phyloP scores from a whole-genome alignment of 139 green algal genomes.

The Choricystis sp. region DNA sequence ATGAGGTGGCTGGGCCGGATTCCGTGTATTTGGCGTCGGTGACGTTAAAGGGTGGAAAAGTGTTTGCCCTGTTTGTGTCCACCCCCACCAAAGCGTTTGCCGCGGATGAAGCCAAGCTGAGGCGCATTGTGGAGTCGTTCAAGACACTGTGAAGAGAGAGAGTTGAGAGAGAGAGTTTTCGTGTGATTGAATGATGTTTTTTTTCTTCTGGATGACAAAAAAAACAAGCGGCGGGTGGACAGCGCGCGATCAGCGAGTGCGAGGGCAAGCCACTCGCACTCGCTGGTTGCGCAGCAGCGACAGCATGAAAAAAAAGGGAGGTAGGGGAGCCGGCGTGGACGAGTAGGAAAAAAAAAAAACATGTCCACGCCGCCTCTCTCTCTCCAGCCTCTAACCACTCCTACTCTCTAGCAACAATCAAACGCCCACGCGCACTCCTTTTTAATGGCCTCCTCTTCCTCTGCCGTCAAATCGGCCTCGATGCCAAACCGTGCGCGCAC shows the following conservation, averaged over 20 bases:
- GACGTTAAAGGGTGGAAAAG: conserved; percentile 52
- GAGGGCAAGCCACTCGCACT: too few relatives aligned
- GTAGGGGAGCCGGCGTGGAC: too few relatives aligned
- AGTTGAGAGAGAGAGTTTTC: neutral
- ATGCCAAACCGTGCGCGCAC: neutral
- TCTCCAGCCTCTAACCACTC: neutral
- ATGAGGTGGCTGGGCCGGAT: conserved; percentile 45
- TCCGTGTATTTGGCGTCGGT: conserved; percentile 49
- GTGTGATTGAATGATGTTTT: neutral
- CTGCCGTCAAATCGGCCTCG: neutral
- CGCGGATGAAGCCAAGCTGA: conserved; percentile 24
- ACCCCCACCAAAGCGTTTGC: conserved; percentile 28
- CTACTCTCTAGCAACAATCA: too few relatives aligned
- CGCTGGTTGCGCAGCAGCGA: too few relatives aligned
- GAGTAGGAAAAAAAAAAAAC: neutral
- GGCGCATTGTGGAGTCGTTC: conserved; percentile 44
- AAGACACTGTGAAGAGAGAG: conserved; percentile 24
- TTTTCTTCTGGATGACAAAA: too few relatives aligned
- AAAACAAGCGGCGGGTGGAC: too few relatives aligned
- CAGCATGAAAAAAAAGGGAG: too few relatives aligned
- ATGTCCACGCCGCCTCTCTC: neutral
- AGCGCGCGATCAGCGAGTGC: too few relatives aligned
- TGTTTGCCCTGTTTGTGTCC: conserved; percentile 46
- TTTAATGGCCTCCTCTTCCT: neutral
- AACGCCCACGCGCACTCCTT: neutral